Percentiles rank a stretch among this genome's conserved stretches.
These are phyloP conservation scores for Cubamyces sp. DNA, from an alignment of 768 basidiomycete genomes.

Conservation along the genomic window DNA sequence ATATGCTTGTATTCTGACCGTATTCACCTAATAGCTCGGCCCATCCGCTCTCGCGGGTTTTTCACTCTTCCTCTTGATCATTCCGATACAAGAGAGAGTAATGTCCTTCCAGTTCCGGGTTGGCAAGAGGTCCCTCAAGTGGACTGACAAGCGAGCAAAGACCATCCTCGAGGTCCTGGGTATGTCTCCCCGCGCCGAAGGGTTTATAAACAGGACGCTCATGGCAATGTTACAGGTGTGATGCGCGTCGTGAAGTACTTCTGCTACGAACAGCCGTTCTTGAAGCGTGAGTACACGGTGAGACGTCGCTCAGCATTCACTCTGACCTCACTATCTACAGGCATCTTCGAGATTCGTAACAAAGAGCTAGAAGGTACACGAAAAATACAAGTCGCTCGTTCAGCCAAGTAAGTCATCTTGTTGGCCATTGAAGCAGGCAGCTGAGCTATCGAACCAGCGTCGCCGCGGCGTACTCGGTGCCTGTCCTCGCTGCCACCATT, in stretches of 20 bases:
- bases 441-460: constrained; percentile 38
- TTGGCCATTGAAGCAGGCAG: neutral
- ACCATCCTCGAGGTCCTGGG: constrained; percentile 68
- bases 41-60: constrained; percentile 75
- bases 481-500: constrained; percentile 67
- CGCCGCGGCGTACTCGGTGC: constrained; percentile 60
- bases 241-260: constrained; percentile 83
- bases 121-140: constrained; percentile 58
- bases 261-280: constrained; percentile 70
- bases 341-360: constrained; percentile 55
- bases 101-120: constrained; percentile 62
- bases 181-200: constrained; percentile 26
- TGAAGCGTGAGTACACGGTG: constrained; percentile 50
- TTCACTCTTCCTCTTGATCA: constrained; percentile 62
- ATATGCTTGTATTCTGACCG: neutral
- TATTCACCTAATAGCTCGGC: constrained; percentile 50
- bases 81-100: constrained; percentile 64
- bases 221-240: constrained; percentile 39
- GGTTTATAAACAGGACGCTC: neutral
- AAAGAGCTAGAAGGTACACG: constrained; percentile 60
- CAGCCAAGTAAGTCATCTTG: constrained; percentile 53
- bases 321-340: constrained; percentile 35
- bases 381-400: constrained; percentile 61
- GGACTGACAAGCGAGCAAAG: constrained; percentile 66
- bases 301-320: neutral